Conservation (phyloP, 2,329 filamentous ascomycete species). For the Exserohilum turcica region DNA sequence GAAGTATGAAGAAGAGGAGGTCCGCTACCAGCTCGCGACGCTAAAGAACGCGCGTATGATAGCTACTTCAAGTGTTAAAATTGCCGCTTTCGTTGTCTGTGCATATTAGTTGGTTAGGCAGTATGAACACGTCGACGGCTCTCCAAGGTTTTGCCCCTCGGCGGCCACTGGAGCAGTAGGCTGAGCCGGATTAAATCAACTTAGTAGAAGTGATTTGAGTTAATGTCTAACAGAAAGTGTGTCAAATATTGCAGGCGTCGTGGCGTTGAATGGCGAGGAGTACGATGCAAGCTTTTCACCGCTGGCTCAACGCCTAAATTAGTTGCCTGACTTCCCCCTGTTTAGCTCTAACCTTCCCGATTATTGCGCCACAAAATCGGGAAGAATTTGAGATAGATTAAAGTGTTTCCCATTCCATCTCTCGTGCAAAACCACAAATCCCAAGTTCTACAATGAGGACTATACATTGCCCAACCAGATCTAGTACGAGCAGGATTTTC, state of each 20-base stretch:
- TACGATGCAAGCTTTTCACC: background rate
- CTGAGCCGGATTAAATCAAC: no score
- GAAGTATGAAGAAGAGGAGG: conserved; percentile 4
- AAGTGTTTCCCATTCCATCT: background rate
- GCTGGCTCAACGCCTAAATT: background rate
- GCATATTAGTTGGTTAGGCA: background rate
- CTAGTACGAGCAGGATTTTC: background rate
- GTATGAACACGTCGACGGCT: background rate
- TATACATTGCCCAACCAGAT: background rate
- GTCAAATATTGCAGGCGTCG: no score
- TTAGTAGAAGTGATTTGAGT: no score
- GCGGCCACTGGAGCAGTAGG: background rate
- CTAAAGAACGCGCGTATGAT: background rate
- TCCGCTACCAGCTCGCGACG: conserved; percentile 10
- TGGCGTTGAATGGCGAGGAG: background rate
- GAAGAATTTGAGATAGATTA: background rate
- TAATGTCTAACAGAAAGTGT: no score
- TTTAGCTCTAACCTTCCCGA: background rate
- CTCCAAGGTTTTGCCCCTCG: background rate
- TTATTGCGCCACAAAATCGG: background rate
- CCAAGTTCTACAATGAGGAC: background rate
- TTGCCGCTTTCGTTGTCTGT: background rate
- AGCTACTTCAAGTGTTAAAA: background rate
- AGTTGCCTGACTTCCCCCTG: background rate
- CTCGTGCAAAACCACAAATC: background rate